phyloP scores from a whole-genome alignment of 208 protist species.

The Leishmania turanica region DNA sequence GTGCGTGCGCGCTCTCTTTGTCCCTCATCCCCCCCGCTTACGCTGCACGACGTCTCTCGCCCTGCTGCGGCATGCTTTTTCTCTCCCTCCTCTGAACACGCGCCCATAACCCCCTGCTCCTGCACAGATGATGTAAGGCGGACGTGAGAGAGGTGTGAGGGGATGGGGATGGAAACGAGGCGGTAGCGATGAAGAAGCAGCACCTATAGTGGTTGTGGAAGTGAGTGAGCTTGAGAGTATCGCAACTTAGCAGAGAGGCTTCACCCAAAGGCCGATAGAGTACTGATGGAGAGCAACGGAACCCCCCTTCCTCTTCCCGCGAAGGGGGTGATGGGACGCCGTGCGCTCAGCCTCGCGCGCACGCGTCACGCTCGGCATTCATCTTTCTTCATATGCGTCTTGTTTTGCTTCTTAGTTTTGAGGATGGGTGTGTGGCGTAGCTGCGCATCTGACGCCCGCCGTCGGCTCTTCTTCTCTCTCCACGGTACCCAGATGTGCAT shows the following conservation, averaged over 20 bases:
- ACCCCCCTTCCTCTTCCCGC: neutral
- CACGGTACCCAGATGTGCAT: neutral
- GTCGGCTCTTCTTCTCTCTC: neutral
- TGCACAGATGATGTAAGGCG: neutral
- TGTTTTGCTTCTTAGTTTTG: neutral
- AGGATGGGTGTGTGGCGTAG: neutral
- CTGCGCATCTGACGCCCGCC: neutral
- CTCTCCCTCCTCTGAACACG: neutral
- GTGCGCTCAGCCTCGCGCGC: neutral
- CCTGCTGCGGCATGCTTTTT: neutral
- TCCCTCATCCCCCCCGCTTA: no score
- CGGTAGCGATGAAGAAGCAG: neutral
- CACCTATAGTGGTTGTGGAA: neutral
- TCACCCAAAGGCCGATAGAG: neutral
- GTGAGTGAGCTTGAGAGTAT: neutral
- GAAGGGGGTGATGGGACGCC: neutral
- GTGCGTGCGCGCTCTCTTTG: no score
- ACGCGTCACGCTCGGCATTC: neutral
- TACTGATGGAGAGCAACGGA: neutral
- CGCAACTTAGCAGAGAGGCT: neutral
- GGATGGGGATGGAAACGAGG: neutral
- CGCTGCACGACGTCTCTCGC: neutral
- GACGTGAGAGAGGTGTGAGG: neutral
- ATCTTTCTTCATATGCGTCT: neutral
- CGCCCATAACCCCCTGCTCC: neutral